These are phyloP conservation scores for Coelastrella sp. DNA, from an alignment of 139 green algal species.

Conservation along the genomic window DNA sequence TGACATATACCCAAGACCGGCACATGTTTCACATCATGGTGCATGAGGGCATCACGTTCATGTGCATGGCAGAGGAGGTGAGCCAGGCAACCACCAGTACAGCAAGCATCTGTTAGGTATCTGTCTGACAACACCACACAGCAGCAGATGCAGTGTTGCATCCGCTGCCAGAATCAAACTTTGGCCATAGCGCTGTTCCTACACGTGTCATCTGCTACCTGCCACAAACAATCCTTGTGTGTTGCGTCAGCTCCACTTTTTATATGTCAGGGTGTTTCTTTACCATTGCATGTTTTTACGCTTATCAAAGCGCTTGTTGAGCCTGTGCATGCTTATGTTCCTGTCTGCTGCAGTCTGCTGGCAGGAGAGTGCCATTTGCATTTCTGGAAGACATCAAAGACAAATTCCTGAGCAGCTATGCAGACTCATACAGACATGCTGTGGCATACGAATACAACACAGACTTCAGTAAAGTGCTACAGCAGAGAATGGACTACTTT, in stretches of 20 bases:
- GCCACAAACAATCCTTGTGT: too few species aligned
- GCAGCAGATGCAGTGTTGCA: too few species aligned
- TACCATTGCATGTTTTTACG: neutral
- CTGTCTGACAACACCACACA: too few species aligned
- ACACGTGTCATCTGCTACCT: too few species aligned
- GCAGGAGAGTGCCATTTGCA: constrained; percentile 87
- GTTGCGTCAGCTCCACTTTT: neutral
- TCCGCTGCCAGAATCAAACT: too few species aligned
- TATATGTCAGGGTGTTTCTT: neutral
- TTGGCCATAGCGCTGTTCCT: too few species aligned
- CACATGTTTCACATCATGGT: constrained; percentile 93
- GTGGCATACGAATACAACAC: constrained; percentile 92
- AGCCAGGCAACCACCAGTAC: neutral
- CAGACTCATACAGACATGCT: constrained; percentile 52
- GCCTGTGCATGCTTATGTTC: neutral
- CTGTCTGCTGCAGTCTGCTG: constrained; percentile 64
- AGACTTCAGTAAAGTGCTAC: constrained; percentile 82
- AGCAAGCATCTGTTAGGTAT: too few species aligned
- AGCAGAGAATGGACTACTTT: constrained; percentile 85
- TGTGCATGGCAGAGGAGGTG: constrained; percentile 92
- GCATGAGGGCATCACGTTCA: constrained; percentile 80
- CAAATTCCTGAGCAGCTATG: constrained; percentile 69
- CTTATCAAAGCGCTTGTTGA: neutral
- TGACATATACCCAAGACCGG: constrained; percentile 86
- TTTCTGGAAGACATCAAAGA: constrained; percentile 90